Conservation (phyloP, 2,329 filamentous ascomycete genomes). For the Trichoderma aggressivum region DNA sequence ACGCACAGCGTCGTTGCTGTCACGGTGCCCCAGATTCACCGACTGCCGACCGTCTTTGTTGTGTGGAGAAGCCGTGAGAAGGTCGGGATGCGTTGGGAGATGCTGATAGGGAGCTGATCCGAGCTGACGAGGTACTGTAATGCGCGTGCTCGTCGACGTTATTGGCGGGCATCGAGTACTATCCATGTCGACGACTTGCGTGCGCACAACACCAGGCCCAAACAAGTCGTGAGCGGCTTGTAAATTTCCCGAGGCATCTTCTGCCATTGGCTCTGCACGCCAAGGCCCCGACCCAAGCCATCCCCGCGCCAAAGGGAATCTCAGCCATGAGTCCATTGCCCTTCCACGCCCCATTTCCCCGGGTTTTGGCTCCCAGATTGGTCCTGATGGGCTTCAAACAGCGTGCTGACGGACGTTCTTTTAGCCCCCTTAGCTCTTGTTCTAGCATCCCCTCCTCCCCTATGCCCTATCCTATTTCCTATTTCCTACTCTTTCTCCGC, state of each 20-base stretch:
- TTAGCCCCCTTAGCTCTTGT: background rate
- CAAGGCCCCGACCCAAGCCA: background rate
- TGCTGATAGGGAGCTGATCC: background rate
- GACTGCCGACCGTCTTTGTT: background rate
- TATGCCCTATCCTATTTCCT: background rate
- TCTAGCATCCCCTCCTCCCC: background rate
- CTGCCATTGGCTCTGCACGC: background rate
- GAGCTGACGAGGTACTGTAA: background rate
- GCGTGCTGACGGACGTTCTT: background rate
- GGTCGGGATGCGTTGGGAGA: background rate
- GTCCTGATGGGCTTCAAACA: background rate
- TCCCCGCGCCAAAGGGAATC: background rate
- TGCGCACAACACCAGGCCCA: background rate
- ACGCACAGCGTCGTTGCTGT: background rate
- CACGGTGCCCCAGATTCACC: background rate
- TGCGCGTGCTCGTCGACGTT: background rate
- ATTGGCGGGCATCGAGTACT: background rate
- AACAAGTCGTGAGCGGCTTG: background rate
- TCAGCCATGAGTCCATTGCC: background rate
- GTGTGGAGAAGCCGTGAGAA: background rate
- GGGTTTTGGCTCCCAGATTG: slow-evolving; percentile 4
- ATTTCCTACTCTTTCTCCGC: background rate
- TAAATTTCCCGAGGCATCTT: slow-evolving; percentile 12
- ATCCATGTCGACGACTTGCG: background rate
- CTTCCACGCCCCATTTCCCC: slow-evolving; percentile 5